phyloP scores from a whole-genome alignment of 306 rosid genomes.

The Astragalus glycyphyllos region DNA sequence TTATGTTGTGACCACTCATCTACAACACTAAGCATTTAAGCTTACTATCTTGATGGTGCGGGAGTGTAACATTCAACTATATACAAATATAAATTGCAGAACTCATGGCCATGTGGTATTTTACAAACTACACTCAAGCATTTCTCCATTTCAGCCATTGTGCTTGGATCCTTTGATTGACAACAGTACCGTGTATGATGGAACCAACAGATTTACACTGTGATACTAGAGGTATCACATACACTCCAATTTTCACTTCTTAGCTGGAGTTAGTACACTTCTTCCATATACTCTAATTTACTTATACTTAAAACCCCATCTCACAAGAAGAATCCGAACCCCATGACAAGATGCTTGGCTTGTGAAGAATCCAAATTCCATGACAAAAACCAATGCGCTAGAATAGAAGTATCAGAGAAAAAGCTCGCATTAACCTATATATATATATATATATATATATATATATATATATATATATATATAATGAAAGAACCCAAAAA shows the following conservation, averaged over 20 bases:
- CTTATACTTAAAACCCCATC: not conserved
- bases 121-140: not conserved
- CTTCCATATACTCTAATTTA: not conserved
- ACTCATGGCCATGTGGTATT: not conserved
- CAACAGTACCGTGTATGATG: not conserved
- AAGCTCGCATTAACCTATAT: constrained; percentile 5
- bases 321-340: not conserved
- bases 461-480: no score
- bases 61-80: not conserved
- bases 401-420: not conserved
- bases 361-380: not conserved
- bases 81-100: not conserved
- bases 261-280: not conserved
- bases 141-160: not conserved
- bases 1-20: not conserved
- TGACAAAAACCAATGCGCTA: not conserved
- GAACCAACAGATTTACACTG: not conserved
- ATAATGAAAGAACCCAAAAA: constrained; percentile 3
- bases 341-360: not conserved
- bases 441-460: no score
- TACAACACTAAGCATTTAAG: not conserved
- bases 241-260: not conserved
- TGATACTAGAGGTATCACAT: not conserved
- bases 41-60: not conserved
- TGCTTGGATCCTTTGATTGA: not conserved